These are phyloP conservation scores for Fraxinus sp. DNA, from an alignment of 305 asterid species.

Conservation along the genomic window DNA sequence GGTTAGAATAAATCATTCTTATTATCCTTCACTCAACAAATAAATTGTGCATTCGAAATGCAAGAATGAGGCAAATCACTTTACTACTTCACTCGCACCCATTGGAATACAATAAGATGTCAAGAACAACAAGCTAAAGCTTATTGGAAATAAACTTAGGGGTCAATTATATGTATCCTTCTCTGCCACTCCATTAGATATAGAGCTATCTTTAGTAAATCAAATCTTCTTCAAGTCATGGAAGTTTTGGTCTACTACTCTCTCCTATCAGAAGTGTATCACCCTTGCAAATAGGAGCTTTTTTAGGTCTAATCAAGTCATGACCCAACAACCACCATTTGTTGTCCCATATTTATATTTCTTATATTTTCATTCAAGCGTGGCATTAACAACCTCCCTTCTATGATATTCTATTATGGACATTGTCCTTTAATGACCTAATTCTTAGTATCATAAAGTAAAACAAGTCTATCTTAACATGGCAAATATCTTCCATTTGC, in stretches of 20 bases:
- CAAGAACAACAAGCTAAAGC: background rate
- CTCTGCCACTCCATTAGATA: background rate
- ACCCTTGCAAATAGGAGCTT: background rate
- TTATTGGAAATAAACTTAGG: background rate
- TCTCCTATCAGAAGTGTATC: background rate
- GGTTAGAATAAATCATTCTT: background rate
- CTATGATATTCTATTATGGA: background rate
- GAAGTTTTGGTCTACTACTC: background rate
- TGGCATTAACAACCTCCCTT: background rate
- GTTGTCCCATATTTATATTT: background rate
- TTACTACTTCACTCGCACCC: background rate
- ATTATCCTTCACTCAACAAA: background rate
- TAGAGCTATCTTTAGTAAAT: background rate
- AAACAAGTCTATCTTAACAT: background rate
- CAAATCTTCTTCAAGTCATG: background rate
- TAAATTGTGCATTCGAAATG: background rate
- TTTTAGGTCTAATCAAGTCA: background rate
- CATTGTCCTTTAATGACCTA: background rate
- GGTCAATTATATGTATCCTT: background rate
- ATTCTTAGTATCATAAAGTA: background rate
- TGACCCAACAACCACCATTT: background rate
- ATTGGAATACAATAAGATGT: background rate
- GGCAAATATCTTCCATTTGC: background rate
- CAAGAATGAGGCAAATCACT: conserved; percentile 6
- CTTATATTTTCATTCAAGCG: background rate